Base-by-base conservation (phyloP, 176 grass and related monocot genomes). In the Cocos nucifera region DNA sequence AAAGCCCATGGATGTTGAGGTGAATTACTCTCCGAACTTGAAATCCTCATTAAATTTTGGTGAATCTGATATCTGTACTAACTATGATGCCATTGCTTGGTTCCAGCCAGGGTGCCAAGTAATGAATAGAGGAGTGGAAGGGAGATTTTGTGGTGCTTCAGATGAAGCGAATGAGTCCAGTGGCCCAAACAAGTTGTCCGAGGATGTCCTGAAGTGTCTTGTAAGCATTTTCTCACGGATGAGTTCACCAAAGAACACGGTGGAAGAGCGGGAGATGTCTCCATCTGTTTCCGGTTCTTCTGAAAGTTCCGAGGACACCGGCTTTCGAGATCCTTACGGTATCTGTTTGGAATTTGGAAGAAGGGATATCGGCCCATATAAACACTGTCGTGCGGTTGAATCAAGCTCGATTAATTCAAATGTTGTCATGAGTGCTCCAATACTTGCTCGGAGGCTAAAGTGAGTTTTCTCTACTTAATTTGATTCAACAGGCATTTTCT, bases 181-280 rank as follows among this genome's bases (percentile, higher is more conserved):
- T 61, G 70, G 62, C 29, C 64, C 82, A 56, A 98, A 98, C 82
- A 89, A 73, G 9, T 56, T 98, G 76, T 98, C 93, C 2, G 93
- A 92, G 69, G 93, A 98, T 18, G 79, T 89, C 44, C 75, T 92
- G 57, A 85, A 58, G 65, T 98, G 88, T 60, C 82, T 98, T 22
- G 66, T 89, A 56, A 59, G 71, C 61, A 93, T 93, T 71, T 98
- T 89, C 80, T 83, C 82, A 17, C 74, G 63, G 59, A 83, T 77
- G 76, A 77, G 81, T 32, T 20, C 64, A 6, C 28, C 58, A 22
- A 54, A 55, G 39, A 75, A 61, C 39, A 70, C 32, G 0, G 80
- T 83, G n/a, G 87, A 91, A 17, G 75, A 75, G 77, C 77, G 48
- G 54, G 74, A 62, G 30, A 50, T 71, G 62, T 81, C 82, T 17